Evolutionary conservation across 2,329 filamentous ascomycete genomes (phyloP).

Genomic region (Aspergillus persii): DNA sequence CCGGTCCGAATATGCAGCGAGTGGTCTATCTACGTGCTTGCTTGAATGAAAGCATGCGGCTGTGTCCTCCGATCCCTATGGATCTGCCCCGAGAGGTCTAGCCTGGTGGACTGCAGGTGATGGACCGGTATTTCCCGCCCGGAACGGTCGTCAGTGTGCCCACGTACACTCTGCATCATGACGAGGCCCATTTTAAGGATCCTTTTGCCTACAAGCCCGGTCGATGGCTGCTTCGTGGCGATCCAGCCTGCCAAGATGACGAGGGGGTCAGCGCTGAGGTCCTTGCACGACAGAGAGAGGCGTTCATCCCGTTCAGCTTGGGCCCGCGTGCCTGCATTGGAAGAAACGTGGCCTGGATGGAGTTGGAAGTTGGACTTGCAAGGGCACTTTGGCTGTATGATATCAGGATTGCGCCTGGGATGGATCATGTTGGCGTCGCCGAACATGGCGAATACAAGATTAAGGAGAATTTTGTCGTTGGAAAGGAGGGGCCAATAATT

Average conservation of each 20-base stretch:
- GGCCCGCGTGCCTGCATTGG: conserved; percentile 3
- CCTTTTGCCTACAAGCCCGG: not conserved
- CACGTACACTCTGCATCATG: not conserved
- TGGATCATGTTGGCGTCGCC: not conserved
- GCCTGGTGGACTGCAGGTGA: not conserved
- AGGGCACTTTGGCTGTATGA: conserved; percentile 1
- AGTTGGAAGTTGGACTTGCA: not conserved
- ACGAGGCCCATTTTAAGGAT: not conserved
- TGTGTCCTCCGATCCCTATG: not conserved
- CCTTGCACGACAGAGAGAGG: conserved; percentile 1
- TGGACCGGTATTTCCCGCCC: not conserved
- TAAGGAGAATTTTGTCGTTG: not conserved
- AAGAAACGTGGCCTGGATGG: not conserved
- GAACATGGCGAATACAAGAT: not conserved
- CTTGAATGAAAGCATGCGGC: not conserved
- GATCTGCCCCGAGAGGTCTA: conserved; percentile 1
- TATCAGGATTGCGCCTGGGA: conserved; percentile 1
- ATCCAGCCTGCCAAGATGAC: not conserved
- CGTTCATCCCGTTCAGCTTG: conserved; percentile 1
- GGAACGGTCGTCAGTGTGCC: not conserved
- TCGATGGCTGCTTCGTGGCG: conserved; percentile 1
- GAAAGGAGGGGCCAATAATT: not conserved
- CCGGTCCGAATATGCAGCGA: not conserved
- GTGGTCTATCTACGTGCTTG: conserved; percentile 1
- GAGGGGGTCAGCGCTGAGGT: not conserved